A percentile compares a stretch with the other conserved stretches of the same genome.
These are phyloP conservation scores for Carex parvula DNA, from an alignment of 176 grass and related monocot genomes.

Conservation along the genomic window DNA sequence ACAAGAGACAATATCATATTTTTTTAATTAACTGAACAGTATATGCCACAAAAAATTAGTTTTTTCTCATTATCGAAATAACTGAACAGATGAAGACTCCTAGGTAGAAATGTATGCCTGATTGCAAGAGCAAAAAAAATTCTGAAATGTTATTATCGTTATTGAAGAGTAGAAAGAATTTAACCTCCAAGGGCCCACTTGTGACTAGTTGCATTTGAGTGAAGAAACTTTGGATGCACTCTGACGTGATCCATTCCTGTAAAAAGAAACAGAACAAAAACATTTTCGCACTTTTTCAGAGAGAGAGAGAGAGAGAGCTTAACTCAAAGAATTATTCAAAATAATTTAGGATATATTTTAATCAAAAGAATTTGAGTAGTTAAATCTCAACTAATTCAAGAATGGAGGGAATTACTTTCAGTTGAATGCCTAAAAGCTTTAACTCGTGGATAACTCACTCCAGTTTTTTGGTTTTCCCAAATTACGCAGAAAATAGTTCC, in stretches of 20 bases:
- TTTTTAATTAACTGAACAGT: neutral
- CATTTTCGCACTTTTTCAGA: neutral
- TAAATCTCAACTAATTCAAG: neutral
- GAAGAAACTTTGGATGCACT: conserved; percentile 91
- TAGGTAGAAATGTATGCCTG: neutral
- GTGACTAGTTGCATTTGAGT: conserved; percentile 99
- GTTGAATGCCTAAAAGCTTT: neutral
- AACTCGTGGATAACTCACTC: neutral
- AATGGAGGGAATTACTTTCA: neutral
- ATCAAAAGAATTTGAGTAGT: neutral
- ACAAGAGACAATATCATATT: neutral
- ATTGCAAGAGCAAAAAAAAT: neutral
- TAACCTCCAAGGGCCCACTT: conserved; percentile 98
- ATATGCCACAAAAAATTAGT: neutral
- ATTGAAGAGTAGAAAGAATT: neutral
- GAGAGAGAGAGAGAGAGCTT: conserved; percentile 14
- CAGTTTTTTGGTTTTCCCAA: neutral
- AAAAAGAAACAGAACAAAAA: conserved; percentile 38
- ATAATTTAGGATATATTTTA: neutral
- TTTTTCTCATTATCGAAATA: neutral
- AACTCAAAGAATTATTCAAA: neutral
- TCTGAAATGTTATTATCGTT: neutral
- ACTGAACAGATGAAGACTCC: conserved; percentile 10
- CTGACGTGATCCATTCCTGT: conserved; percentile 82
- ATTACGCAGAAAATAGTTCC: neutral